Evolutionary conservation across 225 moss, liverwort and hornwort genomes (phyloP).

Genomic region (Pseudisothecium myosuroides): DNA sequence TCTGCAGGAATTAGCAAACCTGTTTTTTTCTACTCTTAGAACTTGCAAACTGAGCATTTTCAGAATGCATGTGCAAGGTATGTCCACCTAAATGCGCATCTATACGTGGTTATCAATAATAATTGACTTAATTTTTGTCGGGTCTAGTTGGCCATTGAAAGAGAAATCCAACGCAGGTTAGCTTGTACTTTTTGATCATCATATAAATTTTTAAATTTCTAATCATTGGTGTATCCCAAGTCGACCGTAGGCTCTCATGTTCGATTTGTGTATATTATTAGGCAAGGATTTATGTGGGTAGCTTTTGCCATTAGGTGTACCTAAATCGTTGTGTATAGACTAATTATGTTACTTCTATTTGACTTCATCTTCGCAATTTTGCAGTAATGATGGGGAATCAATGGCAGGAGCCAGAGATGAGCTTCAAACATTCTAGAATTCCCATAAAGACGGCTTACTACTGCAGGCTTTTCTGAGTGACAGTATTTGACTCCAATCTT

Average conservation of each 20-base stretch:
- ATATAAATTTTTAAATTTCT: background rate
- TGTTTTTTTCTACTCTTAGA: background rate
- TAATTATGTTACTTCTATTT: background rate
- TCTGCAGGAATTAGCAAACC: background rate
- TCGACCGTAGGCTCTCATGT: background rate
- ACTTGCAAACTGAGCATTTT: background rate
- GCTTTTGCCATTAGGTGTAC: background rate
- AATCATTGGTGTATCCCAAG: background rate
- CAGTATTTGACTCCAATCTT: background rate
- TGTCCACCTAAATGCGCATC: background rate
- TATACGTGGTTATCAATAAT: background rate
- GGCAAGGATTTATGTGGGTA: background rate
- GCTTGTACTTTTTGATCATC: background rate
- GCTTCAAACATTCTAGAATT: background rate
- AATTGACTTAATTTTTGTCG: background rate
- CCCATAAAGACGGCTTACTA: background rate
- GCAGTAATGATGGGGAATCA: background rate
- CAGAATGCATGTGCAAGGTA: background rate
- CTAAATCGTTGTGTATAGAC: background rate
- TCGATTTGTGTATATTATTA: background rate
- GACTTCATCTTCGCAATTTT: background rate
- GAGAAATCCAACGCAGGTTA: background rate
- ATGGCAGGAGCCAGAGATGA: background rate
- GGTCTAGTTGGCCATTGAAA: background rate
- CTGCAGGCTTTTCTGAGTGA: background rate